phyloP scores from a whole-genome alignment of 257 asterid genomes.

The Hygrophila difformis region DNA sequence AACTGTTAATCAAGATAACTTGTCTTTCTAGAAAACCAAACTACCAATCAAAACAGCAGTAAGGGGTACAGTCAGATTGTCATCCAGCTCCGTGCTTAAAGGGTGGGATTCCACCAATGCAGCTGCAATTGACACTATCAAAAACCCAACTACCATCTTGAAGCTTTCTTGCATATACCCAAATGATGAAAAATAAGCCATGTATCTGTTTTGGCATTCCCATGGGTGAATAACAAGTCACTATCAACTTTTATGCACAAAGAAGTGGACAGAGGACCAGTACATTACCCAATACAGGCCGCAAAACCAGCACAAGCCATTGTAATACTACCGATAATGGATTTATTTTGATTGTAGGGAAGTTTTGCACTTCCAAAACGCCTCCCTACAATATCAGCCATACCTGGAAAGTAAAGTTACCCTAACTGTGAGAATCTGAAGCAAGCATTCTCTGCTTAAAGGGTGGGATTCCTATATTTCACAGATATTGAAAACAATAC shows the following conservation, averaged over 20 bases:
- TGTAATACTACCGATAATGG: slow-evolving; percentile 59
- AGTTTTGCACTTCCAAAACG: slow-evolving; percentile 66
- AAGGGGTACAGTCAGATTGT: slow-evolving; percentile 85
- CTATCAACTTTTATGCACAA: not conserved
- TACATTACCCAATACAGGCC: slow-evolving; percentile 67
- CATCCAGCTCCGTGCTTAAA: slow-evolving; percentile 69
- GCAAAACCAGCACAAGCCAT: slow-evolving; percentile 79
- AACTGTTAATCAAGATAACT: too few relatives aligned
- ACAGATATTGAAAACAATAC: slow-evolving; percentile 25
- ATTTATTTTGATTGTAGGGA: slow-evolving; percentile 75
- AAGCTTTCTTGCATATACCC: slow-evolving; percentile 63
- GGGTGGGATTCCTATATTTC: not conserved
- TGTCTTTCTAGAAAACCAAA: slow-evolving; percentile 24
- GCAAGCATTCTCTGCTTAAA: not conserved
- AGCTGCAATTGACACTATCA: slow-evolving; percentile 55
- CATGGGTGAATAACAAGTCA: slow-evolving; percentile 9
- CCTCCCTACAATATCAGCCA: slow-evolving; percentile 88
- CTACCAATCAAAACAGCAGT: slow-evolving; percentile 56
- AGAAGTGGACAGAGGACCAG: slow-evolving; percentile 10
- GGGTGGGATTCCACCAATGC: slow-evolving; percentile 93
- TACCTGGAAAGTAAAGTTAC: slow-evolving; percentile 27
- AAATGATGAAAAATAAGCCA: slow-evolving; percentile 70
- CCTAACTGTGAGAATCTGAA: too few relatives aligned
- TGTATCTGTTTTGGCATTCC: slow-evolving; percentile 42
- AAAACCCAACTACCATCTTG: slow-evolving; percentile 49